Conservation (phyloP, 441 rosid genomes). For the Populus hybrid region DNA sequence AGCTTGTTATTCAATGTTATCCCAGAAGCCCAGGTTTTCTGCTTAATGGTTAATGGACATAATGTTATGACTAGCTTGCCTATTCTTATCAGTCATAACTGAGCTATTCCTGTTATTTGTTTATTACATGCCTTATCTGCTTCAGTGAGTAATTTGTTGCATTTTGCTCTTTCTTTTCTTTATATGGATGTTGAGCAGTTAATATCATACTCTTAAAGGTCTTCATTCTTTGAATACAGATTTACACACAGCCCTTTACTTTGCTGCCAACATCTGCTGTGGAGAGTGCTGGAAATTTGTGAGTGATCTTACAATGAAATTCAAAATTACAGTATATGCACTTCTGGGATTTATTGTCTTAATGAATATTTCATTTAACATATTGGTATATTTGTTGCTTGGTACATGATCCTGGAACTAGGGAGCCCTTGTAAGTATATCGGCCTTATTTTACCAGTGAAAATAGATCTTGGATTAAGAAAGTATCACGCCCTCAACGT, state of each 20-base stretch:
- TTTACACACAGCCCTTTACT: slow-evolving; percentile 60
- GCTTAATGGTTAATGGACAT: background rate
- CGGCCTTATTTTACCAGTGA: background rate
- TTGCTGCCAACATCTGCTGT: slow-evolving; percentile 70
- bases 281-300: slow-evolving; percentile 80
- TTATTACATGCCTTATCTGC: background rate
- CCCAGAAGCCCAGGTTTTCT: background rate
- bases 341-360: background rate
- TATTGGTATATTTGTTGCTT: background rate
- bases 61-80: background rate
- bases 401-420: background rate
- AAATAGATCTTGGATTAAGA: background rate
- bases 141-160: background rate
- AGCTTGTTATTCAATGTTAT: background rate
- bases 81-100: background rate
- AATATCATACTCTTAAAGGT: background rate
- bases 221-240: slow-evolving; percentile 34
- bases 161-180: background rate
- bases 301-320: slow-evolving; percentile 32
- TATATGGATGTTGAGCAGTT: background rate
- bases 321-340: background rate
- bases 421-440: background rate
- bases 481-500: background rate
- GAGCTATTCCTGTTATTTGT: background rate
- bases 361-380: background rate